These are phyloP conservation scores for Suillus lakei DNA, from an alignment of 768 basidiomycete species.

Conservation along the genomic window DNA sequence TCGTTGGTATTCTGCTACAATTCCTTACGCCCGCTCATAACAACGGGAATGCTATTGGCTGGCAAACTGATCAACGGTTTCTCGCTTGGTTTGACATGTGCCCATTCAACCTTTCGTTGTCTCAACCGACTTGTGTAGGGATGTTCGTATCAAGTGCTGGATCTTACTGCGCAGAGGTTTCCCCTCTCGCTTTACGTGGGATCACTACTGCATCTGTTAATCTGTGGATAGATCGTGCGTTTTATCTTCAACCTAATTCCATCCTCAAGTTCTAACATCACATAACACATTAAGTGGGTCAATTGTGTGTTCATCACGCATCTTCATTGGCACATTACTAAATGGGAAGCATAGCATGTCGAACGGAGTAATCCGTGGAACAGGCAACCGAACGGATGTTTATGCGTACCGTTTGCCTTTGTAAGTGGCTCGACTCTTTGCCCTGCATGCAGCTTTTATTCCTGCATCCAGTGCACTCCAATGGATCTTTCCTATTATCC, in stretches of 20 bases:
- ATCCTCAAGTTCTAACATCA: not conserved
- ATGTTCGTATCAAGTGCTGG: conserved; percentile 31
- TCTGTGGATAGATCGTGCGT: conserved; percentile 30
- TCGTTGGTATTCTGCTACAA: conserved; percentile 27
- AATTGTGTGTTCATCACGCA: conserved; percentile 20
- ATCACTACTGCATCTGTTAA: conserved; percentile 30
- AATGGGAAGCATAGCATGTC: conserved; percentile 20
- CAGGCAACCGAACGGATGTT: conserved; percentile 22
- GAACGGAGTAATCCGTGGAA: conserved; percentile 29
- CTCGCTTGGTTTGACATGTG: conserved; percentile 21
- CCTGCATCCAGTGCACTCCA: conserved; percentile 28
- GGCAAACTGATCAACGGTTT: conserved; percentile 32
- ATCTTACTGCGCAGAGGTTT: conserved; percentile 33
- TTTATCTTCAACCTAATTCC: not conserved
- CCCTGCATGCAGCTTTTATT: not conserved
- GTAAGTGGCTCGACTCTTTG: conserved; percentile 15
- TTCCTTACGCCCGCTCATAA: conserved; percentile 26
- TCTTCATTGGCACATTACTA: not conserved
- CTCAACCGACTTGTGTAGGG: conserved; percentile 13
- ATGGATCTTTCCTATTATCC: conserved; percentile 37
- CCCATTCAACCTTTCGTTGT: not conserved
- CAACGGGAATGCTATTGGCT: conserved; percentile 29
- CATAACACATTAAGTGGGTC: conserved; percentile 20
- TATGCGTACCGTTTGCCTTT: conserved; percentile 33
- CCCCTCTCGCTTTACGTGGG: conserved; percentile 30